Conservation (phyloP, 495 filamentous ascomycete species). For the Annulohypoxylon stygium region DNA sequence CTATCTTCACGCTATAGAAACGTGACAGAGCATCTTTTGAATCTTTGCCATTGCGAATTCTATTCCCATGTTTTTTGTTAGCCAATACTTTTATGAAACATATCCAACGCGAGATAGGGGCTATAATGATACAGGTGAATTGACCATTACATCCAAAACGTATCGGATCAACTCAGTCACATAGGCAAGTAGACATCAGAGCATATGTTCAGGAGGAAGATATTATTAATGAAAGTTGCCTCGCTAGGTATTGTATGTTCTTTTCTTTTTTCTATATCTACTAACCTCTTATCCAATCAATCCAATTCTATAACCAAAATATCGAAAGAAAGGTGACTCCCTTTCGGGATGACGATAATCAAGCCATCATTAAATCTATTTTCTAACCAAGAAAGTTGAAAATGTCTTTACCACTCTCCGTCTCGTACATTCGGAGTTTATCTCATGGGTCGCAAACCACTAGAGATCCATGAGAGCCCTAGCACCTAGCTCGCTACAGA, state of each 20-base stretch:
- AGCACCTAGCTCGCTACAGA: constrained; percentile 91
- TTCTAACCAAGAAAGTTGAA: constrained; percentile 19
- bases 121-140: background rate
- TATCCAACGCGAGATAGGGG: too few species aligned
- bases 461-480: constrained; percentile 73
- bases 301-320: constrained; percentile 31
- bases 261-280: constrained; percentile 35
- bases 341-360: constrained; percentile 24
- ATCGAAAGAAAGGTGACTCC: constrained; percentile 33
- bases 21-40: too few species aligned
- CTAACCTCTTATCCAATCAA: constrained; percentile 16
- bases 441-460: background rate
- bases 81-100: too few species aligned
- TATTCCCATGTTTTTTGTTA: too few species aligned
- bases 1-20: background rate
- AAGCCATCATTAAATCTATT: constrained; percentile 33
- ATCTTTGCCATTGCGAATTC: too few species aligned
- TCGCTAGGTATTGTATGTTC: constrained; percentile 16
- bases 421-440: background rate
- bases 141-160: background rate
- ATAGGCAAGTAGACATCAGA: background rate
- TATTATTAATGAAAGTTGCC: constrained; percentile 7
- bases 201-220: background rate
- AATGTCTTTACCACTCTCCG: background rate
- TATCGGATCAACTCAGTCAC: background rate